Evolutionary conservation across 2,329 filamentous ascomycete species (phyloP).

Genomic region (Truncatella angustata): DNA sequence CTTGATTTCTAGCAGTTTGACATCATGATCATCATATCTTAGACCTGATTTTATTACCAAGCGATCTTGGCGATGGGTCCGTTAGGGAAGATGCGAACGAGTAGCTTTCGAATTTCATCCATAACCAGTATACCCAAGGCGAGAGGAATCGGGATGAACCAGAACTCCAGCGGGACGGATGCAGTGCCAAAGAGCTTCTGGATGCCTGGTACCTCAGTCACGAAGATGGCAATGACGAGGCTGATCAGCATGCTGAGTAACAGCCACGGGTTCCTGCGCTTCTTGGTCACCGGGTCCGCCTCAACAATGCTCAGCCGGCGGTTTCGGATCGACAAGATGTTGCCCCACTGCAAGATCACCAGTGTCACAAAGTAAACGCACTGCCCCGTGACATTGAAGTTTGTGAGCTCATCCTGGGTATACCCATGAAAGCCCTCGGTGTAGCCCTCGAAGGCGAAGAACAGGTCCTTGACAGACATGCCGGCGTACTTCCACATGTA

Average conservation of each 20-base stretch:
- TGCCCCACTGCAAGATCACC: conserved; percentile 53
- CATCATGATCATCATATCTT: too few species aligned
- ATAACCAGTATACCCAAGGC: conserved; percentile 48
- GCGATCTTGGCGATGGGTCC: conserved; percentile 44
- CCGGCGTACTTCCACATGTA: conserved; percentile 48
- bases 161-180: conserved; percentile 49
- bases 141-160: conserved; percentile 49
- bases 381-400: conserved; percentile 49
- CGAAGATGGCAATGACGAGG: conserved; percentile 50
- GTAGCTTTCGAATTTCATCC: conserved; percentile 51
- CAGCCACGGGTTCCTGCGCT: conserved; percentile 49
- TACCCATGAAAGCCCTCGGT: conserved; percentile 48
- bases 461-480: conserved; percentile 45
- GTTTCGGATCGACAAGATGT: conserved; percentile 50
- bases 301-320: conserved; percentile 51
- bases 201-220: conserved; percentile 49
- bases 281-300: conserved; percentile 44
- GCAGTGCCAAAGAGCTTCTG: conserved; percentile 48
- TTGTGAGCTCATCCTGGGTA: conserved; percentile 38
- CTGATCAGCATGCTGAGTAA: conserved; percentile 44
- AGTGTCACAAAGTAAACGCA: conserved; percentile 54
- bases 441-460: conserved; percentile 50
- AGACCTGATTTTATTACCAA: conserved; percentile 42
- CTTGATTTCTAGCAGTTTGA: too few species aligned
- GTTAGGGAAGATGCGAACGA: conserved; percentile 44